Evolutionary conservation across 2,329 filamentous ascomycete genomes (phyloP).

Genomic region (Atkinsonella texensis): DNA sequence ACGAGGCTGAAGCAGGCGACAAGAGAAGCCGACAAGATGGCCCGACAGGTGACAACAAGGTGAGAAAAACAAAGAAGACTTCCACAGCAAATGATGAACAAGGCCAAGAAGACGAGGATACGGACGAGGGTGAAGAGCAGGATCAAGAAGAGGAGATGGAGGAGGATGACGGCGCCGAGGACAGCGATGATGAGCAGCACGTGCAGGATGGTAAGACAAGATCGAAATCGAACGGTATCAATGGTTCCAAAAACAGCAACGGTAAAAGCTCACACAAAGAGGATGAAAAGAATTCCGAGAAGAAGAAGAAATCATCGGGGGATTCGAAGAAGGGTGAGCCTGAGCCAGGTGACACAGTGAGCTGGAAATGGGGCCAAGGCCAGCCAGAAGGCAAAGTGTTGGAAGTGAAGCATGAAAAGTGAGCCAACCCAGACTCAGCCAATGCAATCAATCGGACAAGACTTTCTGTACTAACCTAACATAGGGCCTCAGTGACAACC

Average conservation of each 20-base stretch:
- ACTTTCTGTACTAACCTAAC: neutral
- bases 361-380: slow-evolving; percentile 34
- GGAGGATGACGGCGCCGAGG: slow-evolving; percentile 3
- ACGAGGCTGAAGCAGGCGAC: slow-evolving; percentile 11
- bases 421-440: slow-evolving; percentile 7
- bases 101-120: slow-evolving; percentile 5
- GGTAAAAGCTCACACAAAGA: neutral
- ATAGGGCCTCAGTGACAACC: slow-evolving; percentile 25
- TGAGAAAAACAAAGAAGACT: slow-evolving; percentile 16
- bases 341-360: slow-evolving; percentile 29
- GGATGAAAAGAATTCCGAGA: neutral
- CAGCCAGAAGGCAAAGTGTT: slow-evolving; percentile 31
- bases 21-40: slow-evolving; percentile 16
- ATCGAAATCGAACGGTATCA: neutral
- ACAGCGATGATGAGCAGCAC: neutral
- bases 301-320: slow-evolving; percentile 3
- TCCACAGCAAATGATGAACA: neutral
- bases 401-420: slow-evolving; percentile 31
- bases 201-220: neutral
- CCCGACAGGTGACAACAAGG: slow-evolving; percentile 18
- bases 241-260: neutral
- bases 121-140: slow-evolving; percentile 1
- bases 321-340: slow-evolving; percentile 16
- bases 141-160: slow-evolving; percentile 4
- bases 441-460: neutral